Conservation (phyloP, 805 yeast genomes). For the Sugiyamaella chiloensis region DNA sequence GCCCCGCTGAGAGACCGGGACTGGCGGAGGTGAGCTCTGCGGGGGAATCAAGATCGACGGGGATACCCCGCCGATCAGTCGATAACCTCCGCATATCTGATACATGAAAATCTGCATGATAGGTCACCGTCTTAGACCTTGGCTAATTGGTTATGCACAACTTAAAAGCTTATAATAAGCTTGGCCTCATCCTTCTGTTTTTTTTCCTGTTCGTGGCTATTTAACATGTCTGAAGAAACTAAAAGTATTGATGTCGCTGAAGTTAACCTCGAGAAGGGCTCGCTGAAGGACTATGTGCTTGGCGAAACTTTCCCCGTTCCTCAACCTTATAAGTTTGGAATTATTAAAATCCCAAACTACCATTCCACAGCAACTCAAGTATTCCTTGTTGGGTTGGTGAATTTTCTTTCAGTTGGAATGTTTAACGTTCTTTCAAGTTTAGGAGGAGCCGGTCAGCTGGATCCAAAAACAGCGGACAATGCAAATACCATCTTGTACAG, state of each 20-base stretch:
- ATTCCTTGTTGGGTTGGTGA: slow-evolving; percentile 18
- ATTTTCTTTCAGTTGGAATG: slow-evolving; percentile 30
- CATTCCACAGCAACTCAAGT: slow-evolving; percentile 15
- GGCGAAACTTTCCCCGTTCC: not conserved
- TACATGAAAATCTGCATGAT: too few species aligned
- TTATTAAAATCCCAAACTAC: not conserved
- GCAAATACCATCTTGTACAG: slow-evolving; percentile 31
- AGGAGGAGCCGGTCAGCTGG: slow-evolving; percentile 31
- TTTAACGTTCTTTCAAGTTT: slow-evolving; percentile 30
- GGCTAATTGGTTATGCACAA: too few species aligned
- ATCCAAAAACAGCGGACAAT: slow-evolving; percentile 22
- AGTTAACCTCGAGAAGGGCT: not conserved
- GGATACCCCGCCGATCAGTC: too few species aligned
- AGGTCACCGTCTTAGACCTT: too few species aligned
- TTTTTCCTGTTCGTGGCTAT: too few species aligned
- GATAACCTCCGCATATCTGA: too few species aligned
- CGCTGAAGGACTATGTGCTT: not conserved
- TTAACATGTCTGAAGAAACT: not conserved
- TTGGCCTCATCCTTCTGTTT: too few species aligned
- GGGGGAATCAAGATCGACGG: too few species aligned
- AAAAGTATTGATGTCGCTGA: not conserved
- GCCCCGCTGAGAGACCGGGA: not conserved
- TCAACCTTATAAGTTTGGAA: not conserved
- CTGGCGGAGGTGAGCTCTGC: not conserved
- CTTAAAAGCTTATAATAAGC: too few species aligned